These are phyloP conservation scores for Neckera pumila DNA, from an alignment of 225 moss, liverwort and hornwort species.

Conservation along the genomic window DNA sequence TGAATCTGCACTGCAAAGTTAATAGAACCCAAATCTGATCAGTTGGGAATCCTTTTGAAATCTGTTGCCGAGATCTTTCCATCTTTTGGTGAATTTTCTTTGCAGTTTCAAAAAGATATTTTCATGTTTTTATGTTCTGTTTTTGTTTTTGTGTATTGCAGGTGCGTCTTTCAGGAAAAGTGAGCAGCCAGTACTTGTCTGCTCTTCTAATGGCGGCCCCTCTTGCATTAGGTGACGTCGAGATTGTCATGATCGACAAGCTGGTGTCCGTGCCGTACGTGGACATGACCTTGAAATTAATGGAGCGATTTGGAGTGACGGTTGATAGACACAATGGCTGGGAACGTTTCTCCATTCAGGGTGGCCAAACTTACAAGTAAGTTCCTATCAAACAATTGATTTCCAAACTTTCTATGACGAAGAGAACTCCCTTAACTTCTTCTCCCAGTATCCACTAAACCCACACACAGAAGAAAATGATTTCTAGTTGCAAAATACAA, in stretches of 20 bases:
- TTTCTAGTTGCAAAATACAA: not conserved
- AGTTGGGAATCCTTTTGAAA: not conserved
- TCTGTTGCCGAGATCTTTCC: not conserved
- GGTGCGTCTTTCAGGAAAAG: constrained; percentile 86
- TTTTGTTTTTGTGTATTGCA: not conserved
- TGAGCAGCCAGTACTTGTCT: constrained; percentile 95
- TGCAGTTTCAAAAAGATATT: not conserved
- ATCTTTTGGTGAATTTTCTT: not conserved
- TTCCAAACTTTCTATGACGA: not conserved
- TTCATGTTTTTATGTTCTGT: no score
- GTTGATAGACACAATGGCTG: constrained; percentile 75
- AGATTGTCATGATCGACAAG: constrained; percentile 87
- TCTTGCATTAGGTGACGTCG: constrained; percentile 66
- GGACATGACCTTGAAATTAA: constrained; percentile 89
- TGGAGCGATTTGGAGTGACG: constrained; percentile 84
- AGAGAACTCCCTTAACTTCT: not conserved
- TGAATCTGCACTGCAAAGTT: not conserved
- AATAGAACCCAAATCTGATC: not conserved
- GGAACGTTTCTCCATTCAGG: constrained; percentile 87
- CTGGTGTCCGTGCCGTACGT: constrained; percentile 93
- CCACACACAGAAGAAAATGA: not conserved
- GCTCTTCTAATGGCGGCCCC: constrained; percentile 89
- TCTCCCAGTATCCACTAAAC: not conserved
- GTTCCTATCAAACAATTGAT: not conserved
- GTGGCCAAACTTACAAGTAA: constrained; percentile 87